Conservation (phyloP, 2,329 filamentous ascomycete genomes). For the Calonectria montana region DNA sequence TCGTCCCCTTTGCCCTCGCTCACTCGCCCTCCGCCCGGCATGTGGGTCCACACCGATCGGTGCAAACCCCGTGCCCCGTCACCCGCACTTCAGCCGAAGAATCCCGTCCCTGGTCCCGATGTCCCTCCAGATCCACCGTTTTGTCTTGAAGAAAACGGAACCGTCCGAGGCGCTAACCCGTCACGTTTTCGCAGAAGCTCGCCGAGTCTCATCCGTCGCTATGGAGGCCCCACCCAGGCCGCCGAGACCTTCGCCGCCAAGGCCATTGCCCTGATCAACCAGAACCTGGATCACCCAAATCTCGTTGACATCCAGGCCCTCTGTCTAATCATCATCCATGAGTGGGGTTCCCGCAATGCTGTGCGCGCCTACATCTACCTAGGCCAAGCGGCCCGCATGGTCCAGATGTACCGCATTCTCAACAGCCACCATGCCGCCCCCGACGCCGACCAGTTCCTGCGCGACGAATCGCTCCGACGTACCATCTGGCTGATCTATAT, state of each 20-base stretch:
- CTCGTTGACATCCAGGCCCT: slow-evolving; percentile 71
- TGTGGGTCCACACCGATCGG: slow-evolving; percentile 42
- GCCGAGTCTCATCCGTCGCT: slow-evolving; percentile 66
- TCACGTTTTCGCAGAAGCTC: slow-evolving; percentile 59
- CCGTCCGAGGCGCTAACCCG: slow-evolving; percentile 6
- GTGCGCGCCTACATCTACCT: slow-evolving; percentile 73
- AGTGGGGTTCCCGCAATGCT: slow-evolving; percentile 71
- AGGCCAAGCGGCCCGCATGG: slow-evolving; percentile 72
- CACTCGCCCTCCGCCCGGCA: slow-evolving; percentile 35
- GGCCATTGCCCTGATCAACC: slow-evolving; percentile 67
- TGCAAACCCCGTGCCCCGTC: slow-evolving; percentile 25
- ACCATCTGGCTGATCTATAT: slow-evolving; percentile 73
- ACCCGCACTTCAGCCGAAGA: slow-evolving; percentile 38
- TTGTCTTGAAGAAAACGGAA: slow-evolving; percentile 9
- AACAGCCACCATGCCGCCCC: slow-evolving; percentile 65
- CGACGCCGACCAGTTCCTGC: slow-evolving; percentile 67
- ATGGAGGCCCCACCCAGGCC: slow-evolving; percentile 65
- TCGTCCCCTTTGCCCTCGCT: slow-evolving; percentile 36
- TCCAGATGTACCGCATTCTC: slow-evolving; percentile 72
- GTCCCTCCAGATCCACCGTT: slow-evolving; percentile 17
- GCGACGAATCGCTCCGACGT: slow-evolving; percentile 70
- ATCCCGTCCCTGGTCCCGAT: slow-evolving; percentile 26
- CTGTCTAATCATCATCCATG: slow-evolving; percentile 70
- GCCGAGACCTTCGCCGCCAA: slow-evolving; percentile 71
- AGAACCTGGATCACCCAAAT: slow-evolving; percentile 68